These are phyloP conservation scores for Leishmania martiniquensis DNA, from an alignment of 208 protist genomes.

Conservation along the genomic window DNA sequence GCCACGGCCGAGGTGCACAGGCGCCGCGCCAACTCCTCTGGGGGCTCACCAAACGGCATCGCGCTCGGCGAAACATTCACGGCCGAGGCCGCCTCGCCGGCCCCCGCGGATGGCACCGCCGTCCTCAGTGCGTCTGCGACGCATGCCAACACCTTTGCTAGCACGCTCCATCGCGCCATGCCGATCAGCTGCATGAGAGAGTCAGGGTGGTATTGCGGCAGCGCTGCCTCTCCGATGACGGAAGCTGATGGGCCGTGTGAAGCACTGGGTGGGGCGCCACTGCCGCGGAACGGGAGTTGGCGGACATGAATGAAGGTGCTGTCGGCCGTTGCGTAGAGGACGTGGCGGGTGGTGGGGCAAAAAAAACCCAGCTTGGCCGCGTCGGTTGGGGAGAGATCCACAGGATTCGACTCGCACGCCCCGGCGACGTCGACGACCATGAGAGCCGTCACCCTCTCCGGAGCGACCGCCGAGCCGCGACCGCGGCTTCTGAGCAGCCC, in stretches of 20 bases:
- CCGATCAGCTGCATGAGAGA: conserved; percentile 73
- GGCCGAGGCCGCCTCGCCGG: background rate
- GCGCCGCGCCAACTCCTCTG: conserved; percentile 21
- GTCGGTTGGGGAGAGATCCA: conserved; percentile 10
- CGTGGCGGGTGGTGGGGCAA: conserved; percentile 10
- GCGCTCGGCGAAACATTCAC: background rate
- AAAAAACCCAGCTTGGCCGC: conserved; percentile 10
- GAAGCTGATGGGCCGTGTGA: background rate
- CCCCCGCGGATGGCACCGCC: background rate
- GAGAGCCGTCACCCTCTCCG: conserved; percentile 17
- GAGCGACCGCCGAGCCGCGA: background rate
- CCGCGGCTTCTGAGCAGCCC: background rate
- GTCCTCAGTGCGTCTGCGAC: conserved; percentile 32
- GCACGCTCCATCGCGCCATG: conserved; percentile 56
- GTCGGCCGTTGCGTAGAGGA: conserved; percentile 22
- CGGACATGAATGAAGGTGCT: conserved; percentile 27
- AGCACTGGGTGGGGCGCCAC: background rate
- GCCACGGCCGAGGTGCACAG: conserved; percentile 28
- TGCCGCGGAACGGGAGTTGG: conserved; percentile 28
- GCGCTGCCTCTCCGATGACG: background rate
- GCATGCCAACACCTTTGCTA: conserved; percentile 35
- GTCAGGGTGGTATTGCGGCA: conserved; percentile 68
- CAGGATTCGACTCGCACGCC: conserved; percentile 20
- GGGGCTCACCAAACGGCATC: conserved; percentile 5
- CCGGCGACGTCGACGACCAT: conserved; percentile 23